A percentile compares a stretch with the other conserved stretches of the same genome.
Conservation (phyloP, 805 yeast genomes). For the Lachancea mirantina region DNA sequence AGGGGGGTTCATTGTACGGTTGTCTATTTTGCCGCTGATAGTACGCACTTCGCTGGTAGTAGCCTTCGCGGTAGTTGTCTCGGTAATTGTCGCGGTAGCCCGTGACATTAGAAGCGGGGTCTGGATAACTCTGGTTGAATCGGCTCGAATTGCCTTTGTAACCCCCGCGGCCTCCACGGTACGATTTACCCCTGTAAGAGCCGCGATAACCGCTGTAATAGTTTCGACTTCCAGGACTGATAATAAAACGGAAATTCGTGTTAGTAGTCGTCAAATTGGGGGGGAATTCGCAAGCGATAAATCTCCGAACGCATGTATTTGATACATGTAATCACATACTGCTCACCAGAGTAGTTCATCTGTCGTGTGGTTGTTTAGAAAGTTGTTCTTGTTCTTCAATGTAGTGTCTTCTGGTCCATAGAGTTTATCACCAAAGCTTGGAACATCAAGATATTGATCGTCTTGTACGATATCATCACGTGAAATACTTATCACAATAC, state of each 20-base stretch:
- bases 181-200: constrained; percentile 6
- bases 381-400: too few species aligned
- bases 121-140: constrained; percentile 4
- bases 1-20: not conserved
- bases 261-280: too few species aligned
- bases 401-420: too few species aligned
- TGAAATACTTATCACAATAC: too few species aligned
- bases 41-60: constrained; percentile 2
- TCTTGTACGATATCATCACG: too few species aligned
- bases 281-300: too few species aligned
- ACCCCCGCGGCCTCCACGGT: constrained; percentile 9
- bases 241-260: not conserved
- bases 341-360: constrained; percentile 5
- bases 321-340: too few species aligned
- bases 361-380: too few species aligned
- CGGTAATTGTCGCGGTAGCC: not conserved
- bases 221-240: constrained; percentile 3
- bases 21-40: constrained; percentile 5
- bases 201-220: constrained; percentile 5
- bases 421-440: too few species aligned
- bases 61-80: constrained; percentile 2
- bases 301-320: too few species aligned
- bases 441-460: too few species aligned
- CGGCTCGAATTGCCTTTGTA: constrained; percentile 1
- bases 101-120: not conserved